phyloP scores from a whole-genome alignment of 164 flowering plant species.

The Nymphaea colorata region DNA sequence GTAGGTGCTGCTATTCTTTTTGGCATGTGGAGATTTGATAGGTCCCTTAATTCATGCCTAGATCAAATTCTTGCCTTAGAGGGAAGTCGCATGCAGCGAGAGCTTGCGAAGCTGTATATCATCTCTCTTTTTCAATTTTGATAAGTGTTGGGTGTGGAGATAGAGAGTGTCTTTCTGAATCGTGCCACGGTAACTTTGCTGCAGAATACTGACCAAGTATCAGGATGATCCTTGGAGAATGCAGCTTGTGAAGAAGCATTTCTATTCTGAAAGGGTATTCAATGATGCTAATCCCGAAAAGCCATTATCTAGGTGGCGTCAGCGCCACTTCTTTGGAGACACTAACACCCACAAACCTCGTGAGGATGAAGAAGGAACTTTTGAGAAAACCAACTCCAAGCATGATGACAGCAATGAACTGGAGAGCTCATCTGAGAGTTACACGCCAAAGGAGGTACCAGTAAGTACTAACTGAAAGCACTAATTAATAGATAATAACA shows the following conservation, averaged over 20 bases:
- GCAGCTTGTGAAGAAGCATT: constrained; percentile 39
- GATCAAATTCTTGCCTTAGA: constrained; percentile 50
- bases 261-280: constrained; percentile 50
- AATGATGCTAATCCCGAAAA: constrained; percentile 39
- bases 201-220: constrained; percentile 47
- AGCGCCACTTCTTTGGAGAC: constrained; percentile 34
- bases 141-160: neutral
- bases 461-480: constrained; percentile 17
- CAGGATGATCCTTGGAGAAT: constrained; percentile 30
- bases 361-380: constrained; percentile 7
- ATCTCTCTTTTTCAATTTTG: neutral
- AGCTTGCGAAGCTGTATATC: constrained; percentile 27
- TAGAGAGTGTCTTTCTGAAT: neutral
- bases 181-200: constrained; percentile 2
- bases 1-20: constrained; percentile 41
- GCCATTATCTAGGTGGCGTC: constrained; percentile 46
- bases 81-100: constrained; percentile 54
- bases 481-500: neutral
- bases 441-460: constrained; percentile 15
- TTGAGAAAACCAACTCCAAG: constrained; percentile 1
- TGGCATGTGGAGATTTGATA: constrained; percentile 35
- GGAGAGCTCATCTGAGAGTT: constrained; percentile 5
- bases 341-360: constrained; percentile 8
- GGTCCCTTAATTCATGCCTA: constrained; percentile 32
- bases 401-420: constrained; percentile 10